These are phyloP conservation scores for Penicillium sp. DNA, from an alignment of 2,329 filamentous ascomycete species.

Conservation along the genomic window DNA sequence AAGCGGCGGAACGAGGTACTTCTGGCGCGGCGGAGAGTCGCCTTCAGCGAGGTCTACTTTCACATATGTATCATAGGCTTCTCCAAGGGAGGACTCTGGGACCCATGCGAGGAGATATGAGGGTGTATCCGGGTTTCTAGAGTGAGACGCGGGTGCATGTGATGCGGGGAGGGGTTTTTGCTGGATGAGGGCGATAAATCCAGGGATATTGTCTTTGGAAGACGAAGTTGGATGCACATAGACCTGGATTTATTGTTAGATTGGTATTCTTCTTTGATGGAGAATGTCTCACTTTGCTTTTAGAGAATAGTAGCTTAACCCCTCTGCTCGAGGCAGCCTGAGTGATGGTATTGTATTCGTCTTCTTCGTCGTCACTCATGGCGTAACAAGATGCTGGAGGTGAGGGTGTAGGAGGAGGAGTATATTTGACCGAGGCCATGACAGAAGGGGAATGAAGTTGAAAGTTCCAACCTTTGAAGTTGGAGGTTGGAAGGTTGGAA, in stretches of 20 bases:
- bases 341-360: constrained; percentile 86
- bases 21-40: constrained; percentile 71
- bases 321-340: constrained; percentile 67
- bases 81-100: constrained; percentile 77
- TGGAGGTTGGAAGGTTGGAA: neutral
- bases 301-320: constrained; percentile 88
- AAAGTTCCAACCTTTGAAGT: neutral
- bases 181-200: constrained; percentile 85
- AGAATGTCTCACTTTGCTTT: constrained; percentile 67
- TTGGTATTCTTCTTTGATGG: neutral
- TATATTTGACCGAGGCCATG: constrained; percentile 29
- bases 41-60: constrained; percentile 85
- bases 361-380: constrained; percentile 91
- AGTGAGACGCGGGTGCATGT: constrained; percentile 34
- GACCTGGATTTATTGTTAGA: constrained; percentile 49
- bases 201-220: constrained; percentile 87
- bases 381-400: constrained; percentile 87
- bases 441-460: constrained; percentile 15
- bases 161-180: constrained; percentile 55
- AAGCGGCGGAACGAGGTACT: constrained; percentile 82
- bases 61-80: constrained; percentile 79
- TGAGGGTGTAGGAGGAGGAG: constrained; percentile 49
- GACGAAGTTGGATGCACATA: constrained; percentile 92
- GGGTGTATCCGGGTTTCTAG: constrained; percentile 46
- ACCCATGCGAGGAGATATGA: constrained; percentile 86